Base-by-base conservation (phyloP, 1,284 basidiomycete genomes). In the Sanguinoderma infundibulare region DNA sequence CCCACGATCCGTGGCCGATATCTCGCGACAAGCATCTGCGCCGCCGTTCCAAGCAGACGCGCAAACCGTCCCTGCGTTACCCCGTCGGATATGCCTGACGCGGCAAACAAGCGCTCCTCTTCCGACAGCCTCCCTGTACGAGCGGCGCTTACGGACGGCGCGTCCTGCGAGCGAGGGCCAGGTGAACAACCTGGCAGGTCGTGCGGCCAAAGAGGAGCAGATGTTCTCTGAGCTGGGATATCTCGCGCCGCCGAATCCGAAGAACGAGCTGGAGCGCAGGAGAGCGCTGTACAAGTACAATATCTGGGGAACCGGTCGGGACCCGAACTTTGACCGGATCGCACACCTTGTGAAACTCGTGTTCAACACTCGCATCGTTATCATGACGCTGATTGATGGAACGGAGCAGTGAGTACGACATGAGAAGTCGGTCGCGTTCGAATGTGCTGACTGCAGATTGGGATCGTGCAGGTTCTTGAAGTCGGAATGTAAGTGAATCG, bases 321-420 rank as follows among this genome's bases (percentile, higher is more conserved):
- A 98, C 72, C 79, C 87, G 66, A 97, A 97, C 73, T 98, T 98
- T 73, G 95, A 98, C 75, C 86, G 96, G 22, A 96, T 98, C 65
- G 90, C 84, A 67, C 94, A 85, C 81, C 83, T 98, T 52, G 92
- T 92, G 56, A 97, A 96, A 78, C 81, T 98, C 32, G 96, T 98
- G 14, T 98, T 98, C 78, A 92, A 87, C 72, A 93, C 94, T 1
- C 94, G 93, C 71, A 87, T 92, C 26, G 95, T 96, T 5, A 75
- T 89, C 20, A 91, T 98, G 42, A 87, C 90, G 5, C 78, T 98
- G 42, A 83, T 96, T 14, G 95, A 96, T 73, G 87, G 87, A 34
- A 88, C 89, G 55, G 88, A 91, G 62, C 91, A 95, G 86, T 92
- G 73, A 77, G 73, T 66, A 34, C 17, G 32, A 26, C 17, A 35